Evolutionary conservation across 495 filamentous ascomycete species (phyloP).

Genomic region (Penicillium soppii): DNA sequence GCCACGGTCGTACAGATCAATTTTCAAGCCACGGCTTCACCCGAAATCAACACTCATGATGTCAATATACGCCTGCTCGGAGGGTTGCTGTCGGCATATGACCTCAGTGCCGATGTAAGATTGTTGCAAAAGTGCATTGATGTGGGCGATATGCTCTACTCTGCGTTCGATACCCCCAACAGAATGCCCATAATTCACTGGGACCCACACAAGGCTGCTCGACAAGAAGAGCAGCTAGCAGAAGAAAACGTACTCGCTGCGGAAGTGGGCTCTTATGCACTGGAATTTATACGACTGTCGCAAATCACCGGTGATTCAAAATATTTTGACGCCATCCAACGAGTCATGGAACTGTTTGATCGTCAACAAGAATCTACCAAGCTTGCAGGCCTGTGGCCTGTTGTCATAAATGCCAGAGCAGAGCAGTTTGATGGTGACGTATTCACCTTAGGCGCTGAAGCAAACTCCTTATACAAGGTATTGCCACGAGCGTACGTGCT

Average conservation of each 20-base stretch:
- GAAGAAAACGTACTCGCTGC: conserved; percentile 50
- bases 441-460: conserved; percentile 30
- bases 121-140: conserved; percentile 34
- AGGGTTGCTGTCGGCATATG: conserved; percentile 50
- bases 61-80: conserved; percentile 51
- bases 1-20: conserved; percentile 65
- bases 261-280: conserved; percentile 74
- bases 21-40: conserved; percentile 47
- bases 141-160: conserved; percentile 38
- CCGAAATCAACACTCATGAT: conserved; percentile 48
- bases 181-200: conserved; percentile 39
- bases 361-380: conserved; percentile 62
- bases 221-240: conserved; percentile 22
- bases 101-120: conserved; percentile 40
- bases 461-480: conserved; percentile 36
- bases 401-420: conserved; percentile 21
- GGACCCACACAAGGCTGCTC: conserved; percentile 22
- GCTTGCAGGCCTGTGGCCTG: conserved; percentile 36
- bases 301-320: conserved; percentile 78
- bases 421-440: conserved; percentile 13
- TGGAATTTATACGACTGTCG: conserved; percentile 88
- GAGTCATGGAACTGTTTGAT: conserved; percentile 75
- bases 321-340: conserved; percentile 85
- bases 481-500: conserved; percentile 34
- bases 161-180: conserved; percentile 39